Evolutionary conservation across 1,284 basidiomycete genomes (phyloP).

Genomic region (Earliella scabrosa): DNA sequence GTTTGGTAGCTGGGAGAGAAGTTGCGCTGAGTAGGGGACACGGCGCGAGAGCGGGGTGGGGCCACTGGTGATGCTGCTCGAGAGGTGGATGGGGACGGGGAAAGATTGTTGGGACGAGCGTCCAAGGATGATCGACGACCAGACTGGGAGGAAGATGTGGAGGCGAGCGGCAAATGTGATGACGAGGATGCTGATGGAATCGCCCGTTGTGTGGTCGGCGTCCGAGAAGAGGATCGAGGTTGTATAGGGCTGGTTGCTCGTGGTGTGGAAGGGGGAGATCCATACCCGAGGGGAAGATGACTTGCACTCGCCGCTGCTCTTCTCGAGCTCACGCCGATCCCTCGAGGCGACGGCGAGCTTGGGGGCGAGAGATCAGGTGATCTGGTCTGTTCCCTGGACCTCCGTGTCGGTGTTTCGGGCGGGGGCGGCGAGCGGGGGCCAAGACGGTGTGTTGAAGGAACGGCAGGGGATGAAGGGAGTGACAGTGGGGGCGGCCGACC

Average conservation of each 20-base stretch:
- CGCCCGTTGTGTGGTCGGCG: constrained; percentile 37
- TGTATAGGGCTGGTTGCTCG: constrained; percentile 47
- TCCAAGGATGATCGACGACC: constrained; percentile 40
- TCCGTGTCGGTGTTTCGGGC: constrained; percentile 53
- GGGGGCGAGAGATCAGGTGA: constrained; percentile 39
- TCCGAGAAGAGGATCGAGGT: constrained; percentile 37
- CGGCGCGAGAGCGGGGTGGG: constrained; percentile 36
- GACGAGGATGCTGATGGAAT: constrained; percentile 40
- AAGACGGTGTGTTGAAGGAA: constrained; percentile 35
- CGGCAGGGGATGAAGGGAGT: constrained; percentile 30
- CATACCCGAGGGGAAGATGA: constrained; percentile 41
- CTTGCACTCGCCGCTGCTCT: constrained; percentile 44
- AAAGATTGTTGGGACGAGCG: constrained; percentile 15
- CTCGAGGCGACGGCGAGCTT: constrained; percentile 41
- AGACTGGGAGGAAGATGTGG: constrained; percentile 36
- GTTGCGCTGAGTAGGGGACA: constrained; percentile 47
- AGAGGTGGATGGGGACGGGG: constrained; percentile 28
- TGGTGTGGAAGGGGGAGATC: constrained; percentile 37
- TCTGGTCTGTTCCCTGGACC: constrained; percentile 30
- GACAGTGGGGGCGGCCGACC: constrained; percentile 41
- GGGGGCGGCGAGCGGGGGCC: constrained; percentile 39
- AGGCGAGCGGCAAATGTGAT: constrained; percentile 38
- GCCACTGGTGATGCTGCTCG: constrained; percentile 33
- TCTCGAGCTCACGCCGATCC: constrained; percentile 35
- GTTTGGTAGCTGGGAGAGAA: constrained; percentile 48